Evolutionary conservation across 495 filamentous ascomycete genomes (phyloP).

Genomic region (Corynascus novoguineensis): DNA sequence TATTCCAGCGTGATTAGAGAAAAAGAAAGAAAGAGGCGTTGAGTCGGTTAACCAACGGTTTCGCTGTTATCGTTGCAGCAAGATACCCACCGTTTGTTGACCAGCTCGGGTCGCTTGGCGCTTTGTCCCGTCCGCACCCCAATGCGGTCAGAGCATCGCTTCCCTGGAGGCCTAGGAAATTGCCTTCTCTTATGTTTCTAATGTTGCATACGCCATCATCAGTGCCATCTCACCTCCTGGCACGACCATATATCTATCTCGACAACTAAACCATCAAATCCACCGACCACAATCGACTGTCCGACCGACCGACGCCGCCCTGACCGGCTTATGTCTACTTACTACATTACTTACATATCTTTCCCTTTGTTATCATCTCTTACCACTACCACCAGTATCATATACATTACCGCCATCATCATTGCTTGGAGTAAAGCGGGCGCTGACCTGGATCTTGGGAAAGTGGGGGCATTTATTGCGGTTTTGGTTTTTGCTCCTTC

Average conservation of each 20-base stretch:
- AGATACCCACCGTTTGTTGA: slow-evolving; percentile 17
- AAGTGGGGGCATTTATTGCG: not conserved
- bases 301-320: no score
- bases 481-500: not conserved
- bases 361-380: not conserved
- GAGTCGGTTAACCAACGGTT: slow-evolving; percentile 8
- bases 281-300: no score
- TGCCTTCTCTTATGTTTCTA: slow-evolving; percentile 16
- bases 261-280: no score
- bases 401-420: not conserved
- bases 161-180: slow-evolving; percentile 6
- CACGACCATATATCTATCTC: not conserved
- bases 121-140: not conserved
- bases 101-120: not conserved
- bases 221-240: not conserved
- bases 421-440: slow-evolving; percentile 10
- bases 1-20: not conserved
- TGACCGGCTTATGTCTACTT: not conserved
- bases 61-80: slow-evolving; percentile 13
- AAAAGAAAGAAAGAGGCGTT: no score
- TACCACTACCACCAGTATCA: not conserved
- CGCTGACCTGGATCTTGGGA: slow-evolving; percentile 2
- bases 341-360: not conserved
- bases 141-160: not conserved
- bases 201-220: slow-evolving; percentile 3